Evolutionary conservation across 768 basidiomycete genomes (phyloP).

Genomic region (Glaciozyma antarctica): DNA sequence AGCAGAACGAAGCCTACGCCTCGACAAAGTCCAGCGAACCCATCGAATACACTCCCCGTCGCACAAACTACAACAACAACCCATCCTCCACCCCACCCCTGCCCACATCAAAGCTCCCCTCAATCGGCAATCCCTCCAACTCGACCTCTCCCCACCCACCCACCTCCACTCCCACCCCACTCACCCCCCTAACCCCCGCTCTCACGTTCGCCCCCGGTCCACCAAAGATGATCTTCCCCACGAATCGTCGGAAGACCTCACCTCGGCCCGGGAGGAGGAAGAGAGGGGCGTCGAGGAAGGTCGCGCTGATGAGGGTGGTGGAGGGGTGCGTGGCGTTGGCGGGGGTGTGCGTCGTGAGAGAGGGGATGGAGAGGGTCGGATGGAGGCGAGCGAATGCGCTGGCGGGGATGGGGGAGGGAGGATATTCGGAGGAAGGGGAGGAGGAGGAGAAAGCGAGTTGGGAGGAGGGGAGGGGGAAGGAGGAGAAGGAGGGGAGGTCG

Average conservation of each 20-base stretch:
- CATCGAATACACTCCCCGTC: neutral
- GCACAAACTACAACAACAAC: neutral
- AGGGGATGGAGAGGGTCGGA: conserved; percentile 11
- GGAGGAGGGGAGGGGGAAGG: neutral
- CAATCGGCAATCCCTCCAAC: conserved; percentile 23
- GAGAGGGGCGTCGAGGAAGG: conserved; percentile 29
- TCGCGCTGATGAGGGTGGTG: conserved; percentile 16
- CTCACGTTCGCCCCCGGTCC: conserved; percentile 5
- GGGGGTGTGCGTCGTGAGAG: conserved; percentile 18
- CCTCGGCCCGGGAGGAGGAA: conserved; percentile 25
- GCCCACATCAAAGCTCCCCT: conserved; percentile 21
- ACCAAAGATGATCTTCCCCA: conserved; percentile 27
- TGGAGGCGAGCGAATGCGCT: conserved; percentile 29
- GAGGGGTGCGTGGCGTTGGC: conserved; percentile 24
- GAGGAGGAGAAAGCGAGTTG: conserved; percentile 2
- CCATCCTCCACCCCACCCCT: neutral
- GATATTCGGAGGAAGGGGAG: conserved; percentile 3
- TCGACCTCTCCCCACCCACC: conserved; percentile 22
- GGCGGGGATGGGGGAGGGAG: conserved; percentile 25
- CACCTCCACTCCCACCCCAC: conserved; percentile 17
- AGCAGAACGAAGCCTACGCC: too few species aligned
- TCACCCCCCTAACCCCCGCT: conserved; percentile 24
- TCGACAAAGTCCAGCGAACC: too few species aligned
- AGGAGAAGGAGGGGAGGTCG: conserved; percentile 9
- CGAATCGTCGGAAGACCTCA: conserved; percentile 17